These are phyloP conservation scores for Hypoxylon sp. DNA, from an alignment of 2,329 filamentous ascomycete species.

Conservation along the genomic window DNA sequence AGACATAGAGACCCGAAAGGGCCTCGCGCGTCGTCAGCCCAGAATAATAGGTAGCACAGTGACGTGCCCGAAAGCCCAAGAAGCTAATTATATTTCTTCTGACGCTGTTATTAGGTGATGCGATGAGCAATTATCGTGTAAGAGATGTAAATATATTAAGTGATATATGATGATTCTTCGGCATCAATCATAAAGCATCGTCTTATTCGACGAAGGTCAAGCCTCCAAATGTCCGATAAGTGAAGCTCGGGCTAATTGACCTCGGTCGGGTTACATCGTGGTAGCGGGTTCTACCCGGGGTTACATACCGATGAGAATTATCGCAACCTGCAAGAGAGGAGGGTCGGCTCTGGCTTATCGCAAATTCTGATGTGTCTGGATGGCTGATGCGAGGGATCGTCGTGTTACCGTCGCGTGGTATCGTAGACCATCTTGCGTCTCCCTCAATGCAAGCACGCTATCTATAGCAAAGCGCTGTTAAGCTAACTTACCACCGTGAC, in stretches of 20 bases:
- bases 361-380: slow-evolving; percentile 3
- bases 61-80: no score
- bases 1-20: no score
- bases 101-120: background rate
- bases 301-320: slow-evolving; percentile 11
- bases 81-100: no score
- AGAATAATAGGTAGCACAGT: no score
- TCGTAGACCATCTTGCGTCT: background rate
- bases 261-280: slow-evolving; percentile 6
- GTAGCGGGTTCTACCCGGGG: slow-evolving; percentile 14
- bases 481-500: slow-evolving; percentile 7
- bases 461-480: background rate
- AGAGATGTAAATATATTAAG: slow-evolving; percentile 2
- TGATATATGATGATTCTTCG: background rate
- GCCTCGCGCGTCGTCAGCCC: no score
- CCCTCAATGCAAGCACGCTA: slow-evolving; percentile 7
- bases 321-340: background rate
- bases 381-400: background rate
- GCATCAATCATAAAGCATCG: no score
- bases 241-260: no score
- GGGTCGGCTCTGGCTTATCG: slow-evolving; percentile 2
- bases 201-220: background rate
- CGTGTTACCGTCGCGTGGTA: background rate
- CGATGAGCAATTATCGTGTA: no score
- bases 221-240: no score